Conservation (phyloP, 139 green algal species). For the Auxenochlorella protothecoides region DNA sequence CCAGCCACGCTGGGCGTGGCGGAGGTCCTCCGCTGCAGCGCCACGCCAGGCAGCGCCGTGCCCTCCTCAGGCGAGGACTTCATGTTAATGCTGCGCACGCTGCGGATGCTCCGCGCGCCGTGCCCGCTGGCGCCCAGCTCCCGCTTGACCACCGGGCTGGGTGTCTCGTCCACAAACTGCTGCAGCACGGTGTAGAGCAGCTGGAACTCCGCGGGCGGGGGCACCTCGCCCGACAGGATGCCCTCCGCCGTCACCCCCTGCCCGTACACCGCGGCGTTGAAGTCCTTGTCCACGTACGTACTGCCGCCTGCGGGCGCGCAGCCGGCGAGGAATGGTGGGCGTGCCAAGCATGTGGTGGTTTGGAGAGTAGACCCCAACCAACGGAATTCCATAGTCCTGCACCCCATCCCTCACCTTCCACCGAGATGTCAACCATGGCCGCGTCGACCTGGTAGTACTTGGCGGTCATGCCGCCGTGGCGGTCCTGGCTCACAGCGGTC, state of each 20-base stretch:
- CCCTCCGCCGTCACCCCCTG: background rate
- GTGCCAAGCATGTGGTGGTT: background rate
- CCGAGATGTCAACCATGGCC: constrained; percentile 10
- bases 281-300: background rate
- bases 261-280: background rate
- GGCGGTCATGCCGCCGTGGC: constrained; percentile 8
- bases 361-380: background rate
- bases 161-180: background rate
- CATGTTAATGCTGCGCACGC: constrained; percentile 5
- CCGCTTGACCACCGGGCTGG: background rate
- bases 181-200: constrained; percentile 12
- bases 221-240: constrained; percentile 1
- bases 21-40: too few relatives aligned
- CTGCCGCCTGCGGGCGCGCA: background rate
- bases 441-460: constrained; percentile 17
- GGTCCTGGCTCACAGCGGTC: constrained; percentile 1
- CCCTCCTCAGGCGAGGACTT: too few relatives aligned
- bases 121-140: constrained; percentile 26
- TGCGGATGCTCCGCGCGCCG: constrained; percentile 25
- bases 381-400: background rate
- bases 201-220: constrained; percentile 13
- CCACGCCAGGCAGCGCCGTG: too few relatives aligned
- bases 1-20: too few relatives aligned
- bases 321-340: background rate
- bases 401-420: background rate